Evolutionary conservation across 2,329 filamentous ascomycete genomes (phyloP).

Genomic region (Microdochium trichocladiopsis): DNA sequence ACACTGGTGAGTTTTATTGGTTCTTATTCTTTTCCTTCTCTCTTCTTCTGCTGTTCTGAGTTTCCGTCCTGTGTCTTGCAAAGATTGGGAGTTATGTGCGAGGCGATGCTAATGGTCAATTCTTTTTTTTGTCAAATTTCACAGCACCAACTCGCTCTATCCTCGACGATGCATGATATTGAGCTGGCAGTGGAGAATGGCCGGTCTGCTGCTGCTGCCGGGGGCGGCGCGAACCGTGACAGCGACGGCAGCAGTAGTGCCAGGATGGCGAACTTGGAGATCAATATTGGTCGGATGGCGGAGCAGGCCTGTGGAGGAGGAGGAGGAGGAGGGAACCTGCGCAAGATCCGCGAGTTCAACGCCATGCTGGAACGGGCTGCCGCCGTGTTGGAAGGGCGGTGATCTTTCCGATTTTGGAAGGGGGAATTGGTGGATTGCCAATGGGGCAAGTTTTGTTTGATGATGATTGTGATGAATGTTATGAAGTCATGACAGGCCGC

Average conservation of each 20-base stretch:
- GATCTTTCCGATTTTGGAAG: slow-evolving; percentile 1
- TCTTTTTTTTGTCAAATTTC: too few relatives aligned
- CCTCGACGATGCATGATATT: slow-evolving; percentile 53
- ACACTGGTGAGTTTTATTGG: slow-evolving; percentile 34
- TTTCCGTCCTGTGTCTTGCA: too few relatives aligned
- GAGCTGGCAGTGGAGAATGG: slow-evolving; percentile 49
- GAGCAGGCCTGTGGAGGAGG: slow-evolving; percentile 44
- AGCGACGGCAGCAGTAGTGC: slow-evolving; percentile 37
- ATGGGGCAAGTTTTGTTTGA: too few relatives aligned
- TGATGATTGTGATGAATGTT: too few relatives aligned
- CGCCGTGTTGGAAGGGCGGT: slow-evolving; percentile 41
- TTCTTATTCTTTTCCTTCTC: slow-evolving; percentile 7
- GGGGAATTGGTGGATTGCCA: too few relatives aligned
- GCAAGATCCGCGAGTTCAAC: slow-evolving; percentile 55
- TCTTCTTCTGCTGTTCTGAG: background rate
- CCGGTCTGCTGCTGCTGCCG: slow-evolving; percentile 27
- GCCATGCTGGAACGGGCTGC: slow-evolving; percentile 56
- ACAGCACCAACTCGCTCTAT: slow-evolving; percentile 45
- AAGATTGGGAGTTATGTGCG: too few relatives aligned
- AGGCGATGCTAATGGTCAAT: too few relatives aligned
- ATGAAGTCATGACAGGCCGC: too few relatives aligned
- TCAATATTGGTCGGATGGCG: slow-evolving; percentile 46
- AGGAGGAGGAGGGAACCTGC: slow-evolving; percentile 43
- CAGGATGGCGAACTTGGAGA: slow-evolving; percentile 49
- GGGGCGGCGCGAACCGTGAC: slow-evolving; percentile 28